phyloP scores from a whole-genome alignment of 1,284 basidiomycete species.

The Inonotus obliquus region DNA sequence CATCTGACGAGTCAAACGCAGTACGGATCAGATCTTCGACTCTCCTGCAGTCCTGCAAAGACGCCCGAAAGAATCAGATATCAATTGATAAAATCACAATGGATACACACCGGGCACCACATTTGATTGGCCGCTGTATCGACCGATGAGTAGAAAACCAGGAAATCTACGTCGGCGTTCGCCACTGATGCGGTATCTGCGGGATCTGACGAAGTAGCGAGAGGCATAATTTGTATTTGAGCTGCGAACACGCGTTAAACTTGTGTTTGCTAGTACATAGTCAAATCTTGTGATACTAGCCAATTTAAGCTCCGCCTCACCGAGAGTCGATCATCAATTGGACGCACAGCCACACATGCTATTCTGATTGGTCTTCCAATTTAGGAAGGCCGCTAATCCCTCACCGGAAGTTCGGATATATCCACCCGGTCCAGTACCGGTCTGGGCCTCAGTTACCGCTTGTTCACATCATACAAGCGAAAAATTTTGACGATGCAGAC shows the following conservation, averaged over 20 bases:
- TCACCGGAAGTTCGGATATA: too few relatives aligned
- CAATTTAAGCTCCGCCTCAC: neutral
- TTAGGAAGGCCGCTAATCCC: too few relatives aligned
- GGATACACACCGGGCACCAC: slow-evolving; percentile 62
- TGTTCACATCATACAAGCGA: too few relatives aligned
- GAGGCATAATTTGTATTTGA: slow-evolving; percentile 1
- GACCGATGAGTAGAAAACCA: slow-evolving; percentile 65
- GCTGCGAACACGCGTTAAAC: neutral
- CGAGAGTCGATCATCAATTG: neutral
- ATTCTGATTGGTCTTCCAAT: too few relatives aligned
- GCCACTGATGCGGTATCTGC: slow-evolving; percentile 16
- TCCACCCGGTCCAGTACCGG: too few relatives aligned
- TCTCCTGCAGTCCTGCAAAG: slow-evolving; percentile 60
- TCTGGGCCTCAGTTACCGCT: too few relatives aligned
- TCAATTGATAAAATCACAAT: neutral
- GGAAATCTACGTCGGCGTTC: slow-evolving; percentile 42
- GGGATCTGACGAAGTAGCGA: slow-evolving; percentile 6
- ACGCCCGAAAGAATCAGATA: neutral
- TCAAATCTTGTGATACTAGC: neutral
- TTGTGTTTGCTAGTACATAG: neutral
- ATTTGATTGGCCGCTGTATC: slow-evolving; percentile 36
- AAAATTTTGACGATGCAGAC: too few relatives aligned
- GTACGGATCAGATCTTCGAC: slow-evolving; percentile 60
- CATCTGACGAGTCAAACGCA: slow-evolving; percentile 47
- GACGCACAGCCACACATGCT: too few relatives aligned